A percentile compares a stretch with the other conserved stretches of the same genome.
Evolutionary conservation across 257 asterid species (phyloP).

Genomic region (Leonotis leonurus): DNA sequence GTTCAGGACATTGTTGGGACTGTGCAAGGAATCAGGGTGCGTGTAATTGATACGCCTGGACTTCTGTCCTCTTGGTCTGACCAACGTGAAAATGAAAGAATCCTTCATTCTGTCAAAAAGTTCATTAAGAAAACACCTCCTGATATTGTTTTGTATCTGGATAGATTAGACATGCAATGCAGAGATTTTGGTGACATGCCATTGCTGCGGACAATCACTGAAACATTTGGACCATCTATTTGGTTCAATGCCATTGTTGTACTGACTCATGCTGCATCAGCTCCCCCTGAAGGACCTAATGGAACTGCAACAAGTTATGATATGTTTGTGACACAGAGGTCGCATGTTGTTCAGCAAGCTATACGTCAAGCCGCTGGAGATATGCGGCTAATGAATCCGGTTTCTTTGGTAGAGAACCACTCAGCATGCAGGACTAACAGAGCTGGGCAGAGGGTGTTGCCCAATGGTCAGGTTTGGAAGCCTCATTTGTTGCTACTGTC

Average conservation of each 20-base stretch:
- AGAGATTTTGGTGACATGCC: slow-evolving; percentile 93
- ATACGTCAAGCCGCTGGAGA: slow-evolving; percentile 98
- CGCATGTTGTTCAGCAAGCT: slow-evolving; percentile 91
- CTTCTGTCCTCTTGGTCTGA: slow-evolving; percentile 95
- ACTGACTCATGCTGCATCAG: slow-evolving; percentile 96
- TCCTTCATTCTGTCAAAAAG: slow-evolving; percentile 64
- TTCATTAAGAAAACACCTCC: slow-evolving; percentile 86
- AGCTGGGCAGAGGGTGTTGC: slow-evolving; percentile 98
- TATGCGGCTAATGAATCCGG: slow-evolving; percentile 94
- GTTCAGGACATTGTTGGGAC: slow-evolving; percentile 98
- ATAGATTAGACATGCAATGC: slow-evolving; percentile 91
- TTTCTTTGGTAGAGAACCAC: slow-evolving; percentile 94
- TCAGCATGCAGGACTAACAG: slow-evolving; percentile 92
- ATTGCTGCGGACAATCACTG: slow-evolving; percentile 80
- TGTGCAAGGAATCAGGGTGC: slow-evolving; percentile 91
- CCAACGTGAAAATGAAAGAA: slow-evolving; percentile 84
- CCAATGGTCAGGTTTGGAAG: slow-evolving; percentile 98
- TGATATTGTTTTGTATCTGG: slow-evolving; percentile 92
- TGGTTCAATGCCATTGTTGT: slow-evolving; percentile 99
- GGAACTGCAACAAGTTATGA: slow-evolving; percentile 89
- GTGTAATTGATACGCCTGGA: slow-evolving; percentile 96
- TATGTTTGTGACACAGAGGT: slow-evolving; percentile 96
- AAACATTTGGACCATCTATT: slow-evolving; percentile 81
- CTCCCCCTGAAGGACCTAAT: slow-evolving; percentile 95
- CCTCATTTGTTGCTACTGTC: slow-evolving; percentile 91